These are phyloP conservation scores for Silene uniflora DNA, from an alignment of 148 eudicot species.

Conservation along the genomic window DNA sequence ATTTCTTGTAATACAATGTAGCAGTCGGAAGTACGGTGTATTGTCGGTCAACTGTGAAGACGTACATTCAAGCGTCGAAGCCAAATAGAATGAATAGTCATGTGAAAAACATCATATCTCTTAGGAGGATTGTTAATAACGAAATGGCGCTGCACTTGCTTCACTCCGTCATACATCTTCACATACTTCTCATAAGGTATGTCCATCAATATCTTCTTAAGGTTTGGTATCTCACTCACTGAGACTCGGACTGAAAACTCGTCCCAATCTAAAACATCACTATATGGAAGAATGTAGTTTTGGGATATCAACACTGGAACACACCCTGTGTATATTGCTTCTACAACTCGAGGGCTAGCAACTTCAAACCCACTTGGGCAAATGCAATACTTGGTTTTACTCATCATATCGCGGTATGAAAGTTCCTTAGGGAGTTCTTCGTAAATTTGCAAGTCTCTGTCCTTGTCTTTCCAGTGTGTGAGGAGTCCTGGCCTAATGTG, in stretches of 20 bases:
- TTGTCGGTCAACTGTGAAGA: slow-evolving; percentile 28
- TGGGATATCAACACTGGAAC: slow-evolving; percentile 78
- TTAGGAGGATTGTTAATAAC: slow-evolving; percentile 64
- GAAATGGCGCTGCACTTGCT: slow-evolving; percentile 65
- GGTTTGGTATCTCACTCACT: slow-evolving; percentile 47
- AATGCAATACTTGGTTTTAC: slow-evolving; percentile 55
- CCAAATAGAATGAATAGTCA: slow-evolving; percentile 88
- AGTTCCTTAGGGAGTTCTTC: slow-evolving; percentile 37
- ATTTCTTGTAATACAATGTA: too few relatives aligned
- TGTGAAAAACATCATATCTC: slow-evolving; percentile 79
- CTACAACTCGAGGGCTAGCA: slow-evolving; percentile 82
- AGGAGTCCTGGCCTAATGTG: slow-evolving; percentile 46
- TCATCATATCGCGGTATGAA: slow-evolving; percentile 64
- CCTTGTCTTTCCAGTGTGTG: slow-evolving; percentile 58
- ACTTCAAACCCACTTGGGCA: slow-evolving; percentile 92
- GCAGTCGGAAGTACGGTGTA: too few relatives aligned
- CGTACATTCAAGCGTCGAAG: slow-evolving; percentile 68
- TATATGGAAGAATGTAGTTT: slow-evolving; percentile 62
- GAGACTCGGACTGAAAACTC: slow-evolving; percentile 52
- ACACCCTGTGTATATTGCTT: slow-evolving; percentile 74
- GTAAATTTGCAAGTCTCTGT: slow-evolving; percentile 44
- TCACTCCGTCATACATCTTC: slow-evolving; percentile 45
- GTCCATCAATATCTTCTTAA: slow-evolving; percentile 56
- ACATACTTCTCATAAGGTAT: slow-evolving; percentile 47
- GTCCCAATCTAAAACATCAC: slow-evolving; percentile 80